A percentile compares a stretch with the other conserved stretches of the same genome.
Evolutionary conservation across 2,329 filamentous ascomycete species (phyloP).

Genomic region (Cladorrhinum sp.): DNA sequence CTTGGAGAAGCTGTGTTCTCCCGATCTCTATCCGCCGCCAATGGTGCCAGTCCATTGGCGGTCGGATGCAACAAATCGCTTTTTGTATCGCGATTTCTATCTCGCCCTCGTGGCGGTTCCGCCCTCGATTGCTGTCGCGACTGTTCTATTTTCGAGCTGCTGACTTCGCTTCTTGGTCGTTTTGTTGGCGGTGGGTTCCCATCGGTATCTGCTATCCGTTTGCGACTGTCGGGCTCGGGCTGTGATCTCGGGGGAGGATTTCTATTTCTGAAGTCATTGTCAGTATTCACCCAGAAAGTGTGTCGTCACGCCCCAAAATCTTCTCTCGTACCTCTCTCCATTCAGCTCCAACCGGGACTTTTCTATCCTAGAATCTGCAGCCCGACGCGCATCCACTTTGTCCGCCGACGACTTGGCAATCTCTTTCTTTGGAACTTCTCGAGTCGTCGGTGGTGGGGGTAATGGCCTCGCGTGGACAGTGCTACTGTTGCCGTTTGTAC

Average conservation of each 20-base stretch:
- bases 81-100: slow-evolving; percentile 14
- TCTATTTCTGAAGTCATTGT: slow-evolving; percentile 26
- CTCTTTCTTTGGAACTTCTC: slow-evolving; percentile 22
- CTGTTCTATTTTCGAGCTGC: slow-evolving; percentile 19
- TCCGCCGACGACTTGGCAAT: slow-evolving; percentile 21
- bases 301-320: neutral
- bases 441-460: slow-evolving; percentile 10
- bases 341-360: slow-evolving; percentile 31
- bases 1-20: slow-evolving; percentile 26
- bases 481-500: slow-evolving; percentile 19
- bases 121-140: slow-evolving; percentile 20
- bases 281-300: slow-evolving; percentile 13
- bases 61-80: slow-evolving; percentile 22
- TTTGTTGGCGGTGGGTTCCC: slow-evolving; percentile 45
- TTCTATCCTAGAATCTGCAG: slow-evolving; percentile 31
- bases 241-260: slow-evolving; percentile 34
- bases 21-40: slow-evolving; percentile 23
- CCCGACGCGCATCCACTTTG: slow-evolving; percentile 21
- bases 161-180: slow-evolving; percentile 41
- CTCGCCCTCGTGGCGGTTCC: slow-evolving; percentile 20
- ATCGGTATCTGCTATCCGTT: slow-evolving; percentile 45
- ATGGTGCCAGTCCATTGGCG: slow-evolving; percentile 22
- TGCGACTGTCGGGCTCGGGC: slow-evolving; percentile 44
- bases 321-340: slow-evolving; percentile 31
- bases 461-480: slow-evolving; percentile 16